phyloP scores from a whole-genome alignment of 179 eudicot genomes.

The Beta lomatogona region DNA sequence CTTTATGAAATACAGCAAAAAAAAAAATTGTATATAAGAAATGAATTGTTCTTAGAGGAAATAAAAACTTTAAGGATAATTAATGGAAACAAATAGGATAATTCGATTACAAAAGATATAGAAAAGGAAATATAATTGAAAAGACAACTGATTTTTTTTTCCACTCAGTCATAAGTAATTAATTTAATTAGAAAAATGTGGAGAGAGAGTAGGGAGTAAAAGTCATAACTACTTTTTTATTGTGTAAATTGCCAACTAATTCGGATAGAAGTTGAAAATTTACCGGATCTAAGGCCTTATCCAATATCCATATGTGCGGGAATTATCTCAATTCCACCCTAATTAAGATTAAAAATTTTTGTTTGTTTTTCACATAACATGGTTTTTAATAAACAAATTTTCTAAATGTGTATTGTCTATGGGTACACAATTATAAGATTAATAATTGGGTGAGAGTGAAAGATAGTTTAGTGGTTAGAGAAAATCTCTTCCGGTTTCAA shows the following conservation, averaged over 20 bases:
- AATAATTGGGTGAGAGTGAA: too few species aligned
- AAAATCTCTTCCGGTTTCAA: too few species aligned
- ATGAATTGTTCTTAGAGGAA: neutral
- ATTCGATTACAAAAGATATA: too few species aligned
- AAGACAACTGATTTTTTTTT: too few species aligned
- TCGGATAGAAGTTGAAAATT: constrained; percentile 7
- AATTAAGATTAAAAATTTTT: too few species aligned
- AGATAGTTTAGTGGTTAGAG: too few species aligned
- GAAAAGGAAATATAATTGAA: neutral
- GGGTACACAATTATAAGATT: too few species aligned
- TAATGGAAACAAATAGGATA: neutral
- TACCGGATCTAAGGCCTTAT: neutral
- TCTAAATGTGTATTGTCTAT: too few species aligned
- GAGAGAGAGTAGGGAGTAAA: neutral
- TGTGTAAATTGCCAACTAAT: neutral
- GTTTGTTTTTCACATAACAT: too few species aligned
- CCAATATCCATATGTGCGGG: neutral
- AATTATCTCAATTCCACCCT: neutral
- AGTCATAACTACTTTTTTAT: neutral
- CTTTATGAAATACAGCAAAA: neutral
- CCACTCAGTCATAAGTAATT: neutral
- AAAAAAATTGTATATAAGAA: neutral
- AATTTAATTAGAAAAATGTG: neutral
- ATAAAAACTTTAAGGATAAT: neutral
- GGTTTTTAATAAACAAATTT: too few species aligned